These are phyloP conservation scores for Bonnemaisonia californica DNA, from an alignment of 31 red algal genomes.

Conservation along the genomic window DNA sequence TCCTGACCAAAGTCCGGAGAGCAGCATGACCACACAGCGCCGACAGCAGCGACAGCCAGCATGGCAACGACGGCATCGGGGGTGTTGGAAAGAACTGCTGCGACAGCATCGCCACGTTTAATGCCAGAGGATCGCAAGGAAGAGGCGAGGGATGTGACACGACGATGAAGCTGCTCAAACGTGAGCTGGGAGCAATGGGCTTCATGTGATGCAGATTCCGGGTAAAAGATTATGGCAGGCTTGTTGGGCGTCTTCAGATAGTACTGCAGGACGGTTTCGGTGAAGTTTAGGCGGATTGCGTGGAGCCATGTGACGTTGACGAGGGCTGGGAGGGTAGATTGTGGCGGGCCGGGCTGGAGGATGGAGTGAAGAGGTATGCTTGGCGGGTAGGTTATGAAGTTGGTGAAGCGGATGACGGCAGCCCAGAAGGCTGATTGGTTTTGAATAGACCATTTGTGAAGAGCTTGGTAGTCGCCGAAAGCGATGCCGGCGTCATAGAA, in stretches of 20 bases:
- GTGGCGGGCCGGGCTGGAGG: neutral
- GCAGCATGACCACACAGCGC: constrained; percentile 58
- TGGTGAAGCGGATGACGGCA: constrained; percentile 42
- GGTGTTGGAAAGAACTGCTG: constrained; percentile 61
- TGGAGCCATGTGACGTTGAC: constrained; percentile 52
- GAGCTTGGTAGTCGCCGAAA: constrained; percentile 9
- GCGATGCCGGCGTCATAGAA: neutral
- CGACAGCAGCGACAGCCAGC: constrained; percentile 56
- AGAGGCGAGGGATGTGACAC: constrained; percentile 14
- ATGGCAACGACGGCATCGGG: constrained; percentile 62
- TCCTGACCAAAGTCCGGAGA: constrained; percentile 74
- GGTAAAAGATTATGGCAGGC: neutral
- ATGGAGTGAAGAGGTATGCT: neutral
- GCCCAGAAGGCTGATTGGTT: constrained; percentile 49
- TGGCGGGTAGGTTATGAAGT: constrained; percentile 11
- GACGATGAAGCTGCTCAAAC: constrained; percentile 18
- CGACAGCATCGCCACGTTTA: constrained; percentile 50
- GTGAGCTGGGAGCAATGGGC: constrained; percentile 18
- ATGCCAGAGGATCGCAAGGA: constrained; percentile 25
- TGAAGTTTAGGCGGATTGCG: constrained; percentile 33
- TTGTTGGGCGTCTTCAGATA: neutral
- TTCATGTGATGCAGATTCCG: constrained; percentile 20
- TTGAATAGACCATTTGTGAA: constrained; percentile 54
- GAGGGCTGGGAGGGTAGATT: constrained; percentile 32
- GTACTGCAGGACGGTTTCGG: constrained; percentile 59